Evolutionary conservation across 495 filamentous ascomycete species (phyloP).

Genomic region (Podospora conica): DNA sequence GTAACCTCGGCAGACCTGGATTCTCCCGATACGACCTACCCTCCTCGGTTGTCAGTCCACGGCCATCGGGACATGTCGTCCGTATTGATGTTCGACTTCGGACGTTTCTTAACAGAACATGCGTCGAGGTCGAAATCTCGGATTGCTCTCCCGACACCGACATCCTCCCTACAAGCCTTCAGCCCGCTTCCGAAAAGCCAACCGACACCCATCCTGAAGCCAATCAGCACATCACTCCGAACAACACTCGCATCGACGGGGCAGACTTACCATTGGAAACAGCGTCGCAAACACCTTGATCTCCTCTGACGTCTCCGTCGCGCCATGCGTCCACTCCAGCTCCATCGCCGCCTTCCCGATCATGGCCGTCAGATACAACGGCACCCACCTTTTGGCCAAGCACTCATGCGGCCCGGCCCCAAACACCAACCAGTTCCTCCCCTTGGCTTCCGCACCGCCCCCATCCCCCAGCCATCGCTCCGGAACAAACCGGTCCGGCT

Average conservation of each 20-base stretch:
- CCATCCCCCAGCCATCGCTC: conserved; percentile 69
- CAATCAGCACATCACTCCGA: not conserved
- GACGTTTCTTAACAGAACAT: not conserved
- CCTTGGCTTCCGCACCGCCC: conserved; percentile 72
- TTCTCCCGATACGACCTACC: not conserved
- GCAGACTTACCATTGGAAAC: conserved; percentile 71
- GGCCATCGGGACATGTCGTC: not conserved
- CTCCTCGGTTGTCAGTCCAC: not conserved
- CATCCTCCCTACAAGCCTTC: not conserved
- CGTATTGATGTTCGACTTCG: not conserved
- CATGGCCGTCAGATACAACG: conserved; percentile 76
- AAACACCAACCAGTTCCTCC: conserved; percentile 94
- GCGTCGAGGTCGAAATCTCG: not conserved
- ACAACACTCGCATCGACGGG: not conserved
- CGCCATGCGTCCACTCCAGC: conserved; percentile 79
- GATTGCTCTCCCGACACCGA: not conserved
- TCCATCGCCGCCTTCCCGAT: conserved; percentile 82
- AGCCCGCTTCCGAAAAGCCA: not conserved
- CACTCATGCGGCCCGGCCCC: conserved; percentile 93
- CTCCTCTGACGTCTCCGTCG: conserved; percentile 71
- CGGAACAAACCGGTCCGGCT: conserved; percentile 39
- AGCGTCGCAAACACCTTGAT: conserved; percentile 96
- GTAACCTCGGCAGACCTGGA: too few relatives aligned
- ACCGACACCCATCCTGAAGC: not conserved
- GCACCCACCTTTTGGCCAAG: conserved; percentile 80